Percentiles rank a stretch among this genome's conserved stretches.
These are phyloP conservation scores for Chlorella sp. DNA, from an alignment of 139 green algal genomes.

Conservation along the genomic window DNA sequence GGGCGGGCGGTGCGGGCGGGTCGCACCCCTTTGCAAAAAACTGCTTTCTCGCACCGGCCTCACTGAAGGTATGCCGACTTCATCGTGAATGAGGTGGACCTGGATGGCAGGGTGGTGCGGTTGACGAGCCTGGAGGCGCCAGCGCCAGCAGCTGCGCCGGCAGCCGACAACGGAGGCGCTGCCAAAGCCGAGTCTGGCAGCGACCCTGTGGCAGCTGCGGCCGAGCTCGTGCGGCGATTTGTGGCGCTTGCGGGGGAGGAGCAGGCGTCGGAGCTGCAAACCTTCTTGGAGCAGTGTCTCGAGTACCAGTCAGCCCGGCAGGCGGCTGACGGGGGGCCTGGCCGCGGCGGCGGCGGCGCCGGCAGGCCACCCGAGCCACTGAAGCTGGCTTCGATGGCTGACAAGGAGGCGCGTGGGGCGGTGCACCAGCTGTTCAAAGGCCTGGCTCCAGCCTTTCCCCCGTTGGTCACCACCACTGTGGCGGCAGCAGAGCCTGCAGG, in stretches of 20 bases:
- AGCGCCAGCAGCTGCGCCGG: not conserved
- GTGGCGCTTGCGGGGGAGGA: not conserved
- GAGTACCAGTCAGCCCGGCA: not conserved
- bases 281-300: not conserved
- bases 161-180: not conserved
- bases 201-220: not conserved
- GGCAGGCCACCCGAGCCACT: not conserved
- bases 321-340: not conserved
- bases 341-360: not conserved
- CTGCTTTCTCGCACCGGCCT: not conserved
- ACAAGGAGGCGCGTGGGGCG: constrained; percentile 34
- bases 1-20: not conserved
- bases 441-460: constrained; percentile 25
- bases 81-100: constrained; percentile 79
- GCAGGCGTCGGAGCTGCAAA: not conserved
- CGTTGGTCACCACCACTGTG: constrained; percentile 35
- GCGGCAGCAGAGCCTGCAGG: not conserved
- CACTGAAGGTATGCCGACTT: constrained; percentile 81
- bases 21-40: not conserved
- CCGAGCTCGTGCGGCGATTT: constrained; percentile 15
- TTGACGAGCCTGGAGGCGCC: constrained; percentile 44
- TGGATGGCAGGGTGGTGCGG: constrained; percentile 52
- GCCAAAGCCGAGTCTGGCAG: not conserved
- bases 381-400: constrained; percentile 7
- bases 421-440: constrained; percentile 54